phyloP scores from a whole-genome alignment of 345 rosid genomes.

The Pistacia atlantica region DNA sequence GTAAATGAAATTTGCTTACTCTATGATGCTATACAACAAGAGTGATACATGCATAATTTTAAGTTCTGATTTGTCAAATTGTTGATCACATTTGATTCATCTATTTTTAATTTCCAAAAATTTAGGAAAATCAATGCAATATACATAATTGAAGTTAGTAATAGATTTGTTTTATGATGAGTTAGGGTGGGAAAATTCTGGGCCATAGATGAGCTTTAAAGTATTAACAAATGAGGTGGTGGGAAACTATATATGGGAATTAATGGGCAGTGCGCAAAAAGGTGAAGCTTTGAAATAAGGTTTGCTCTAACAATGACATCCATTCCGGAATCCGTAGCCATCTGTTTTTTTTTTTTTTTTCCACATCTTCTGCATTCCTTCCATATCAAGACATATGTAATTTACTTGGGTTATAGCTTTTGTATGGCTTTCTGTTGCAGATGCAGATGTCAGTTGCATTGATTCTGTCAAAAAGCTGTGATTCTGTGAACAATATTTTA shows the following conservation, averaged over 20 bases:
- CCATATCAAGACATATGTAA: too few relatives aligned
- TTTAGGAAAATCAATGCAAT: too few relatives aligned
- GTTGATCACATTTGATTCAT: not conserved
- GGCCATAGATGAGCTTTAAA: not conserved
- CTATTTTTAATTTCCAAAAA: not conserved
- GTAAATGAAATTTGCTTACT: not conserved
- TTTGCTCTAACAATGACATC: not conserved
- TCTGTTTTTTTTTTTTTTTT: not conserved
- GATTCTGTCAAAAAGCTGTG: not conserved
- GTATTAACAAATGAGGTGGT: not conserved
- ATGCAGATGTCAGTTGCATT: not conserved
- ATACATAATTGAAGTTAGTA: too few relatives aligned
- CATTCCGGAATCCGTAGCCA: not conserved
- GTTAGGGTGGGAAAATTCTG: too few relatives aligned
- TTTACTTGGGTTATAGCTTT: not conserved
- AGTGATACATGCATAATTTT: too few relatives aligned
- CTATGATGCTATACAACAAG: not conserved
- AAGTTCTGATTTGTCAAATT: not conserved
- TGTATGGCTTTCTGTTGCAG: conserved; percentile 4
- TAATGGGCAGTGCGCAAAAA: not conserved
- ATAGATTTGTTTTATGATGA: too few relatives aligned
- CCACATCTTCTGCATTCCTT: not conserved
- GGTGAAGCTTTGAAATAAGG: not conserved
- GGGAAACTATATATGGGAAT: not conserved
- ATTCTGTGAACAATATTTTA: not conserved